Evolutionary conservation across 1,139 yeast genomes (phyloP), one percentile per base, ranked within the genome.

Genomic region (Pichia sp.): DNA sequence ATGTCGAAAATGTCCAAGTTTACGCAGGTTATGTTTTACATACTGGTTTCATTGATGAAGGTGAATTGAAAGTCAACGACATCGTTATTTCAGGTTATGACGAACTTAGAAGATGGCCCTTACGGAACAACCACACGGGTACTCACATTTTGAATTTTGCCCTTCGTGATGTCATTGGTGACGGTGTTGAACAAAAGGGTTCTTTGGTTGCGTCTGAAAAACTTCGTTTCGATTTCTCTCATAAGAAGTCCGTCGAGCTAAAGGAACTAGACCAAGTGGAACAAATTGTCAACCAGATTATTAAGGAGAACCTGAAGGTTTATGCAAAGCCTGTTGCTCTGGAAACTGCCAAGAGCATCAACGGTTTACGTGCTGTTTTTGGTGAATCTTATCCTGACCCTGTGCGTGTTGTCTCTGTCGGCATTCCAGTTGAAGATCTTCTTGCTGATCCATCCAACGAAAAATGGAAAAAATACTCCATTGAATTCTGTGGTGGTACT

Each of bases 361-460:
- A 73, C 61, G 96, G 98, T 31, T 84, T 95, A 54, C 88, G 99
- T 74, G 99, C 99, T 53, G 99, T 93, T 46, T 95, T 93, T 67
- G 99, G 99, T 65, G 99, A 93, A 77, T 90, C 97, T 4, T 93
- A 93, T 69, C 99, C 99, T 44, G 98, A 93, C 68, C 99, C 99
- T 49, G 99, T 93, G 40, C 84, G 99, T 70, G 99, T 93, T 63
- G 97, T 93, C 54, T 88, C 97, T 42, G 88, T 95, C 66, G 99
- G 99, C 68, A 87, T 81, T 47, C 83, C 97, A 49, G 89, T 95
- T 51, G 93, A 88, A 29, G 95, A 87, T 5, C 76, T 93, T 62
- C 70, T 92, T 61, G 76, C 79, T 10, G 77, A 85, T 63, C 97
- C 98, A 62, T 62, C 74, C 32, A 87, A 80, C 67, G 75, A 75